Evolutionary conservation across 805 yeast species (phyloP).

Genomic region (Wickerhamiella lipophila): DNA sequence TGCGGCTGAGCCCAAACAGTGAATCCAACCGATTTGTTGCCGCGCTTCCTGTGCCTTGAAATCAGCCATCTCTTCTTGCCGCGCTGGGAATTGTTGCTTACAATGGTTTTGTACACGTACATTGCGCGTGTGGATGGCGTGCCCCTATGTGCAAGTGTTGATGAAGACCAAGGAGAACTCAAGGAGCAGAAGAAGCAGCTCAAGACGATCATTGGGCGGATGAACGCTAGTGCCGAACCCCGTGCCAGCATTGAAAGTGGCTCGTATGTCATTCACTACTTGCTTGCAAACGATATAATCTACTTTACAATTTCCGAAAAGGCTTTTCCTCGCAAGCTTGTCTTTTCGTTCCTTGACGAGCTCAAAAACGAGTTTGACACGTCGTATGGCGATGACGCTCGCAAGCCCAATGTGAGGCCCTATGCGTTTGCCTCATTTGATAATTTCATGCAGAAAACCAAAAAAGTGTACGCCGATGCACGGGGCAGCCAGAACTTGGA

Average conservation of each 20-base stretch:
- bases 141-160: slow-evolving; percentile 85
- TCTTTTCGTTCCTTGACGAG: slow-evolving; percentile 76
- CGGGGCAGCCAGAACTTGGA: slow-evolving; percentile 83
- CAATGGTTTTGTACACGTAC: slow-evolving; percentile 28
- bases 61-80: no score
- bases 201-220: slow-evolving; percentile 59
- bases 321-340: slow-evolving; percentile 76
- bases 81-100: neutral
- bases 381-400: slow-evolving; percentile 61
- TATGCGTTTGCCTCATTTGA: slow-evolving; percentile 81
- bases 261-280: slow-evolving; percentile 57
- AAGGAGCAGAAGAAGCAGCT: slow-evolving; percentile 73
- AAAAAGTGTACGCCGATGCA: slow-evolving; percentile 78
- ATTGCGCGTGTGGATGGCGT: slow-evolving; percentile 38
- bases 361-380: slow-evolving; percentile 68
- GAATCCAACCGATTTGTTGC: neutral
- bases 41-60: no score
- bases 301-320: slow-evolving; percentile 68
- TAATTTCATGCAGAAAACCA: slow-evolving; percentile 59
- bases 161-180: slow-evolving; percentile 50
- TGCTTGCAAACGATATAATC: slow-evolving; percentile 49
- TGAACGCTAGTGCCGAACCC: slow-evolving; percentile 67
- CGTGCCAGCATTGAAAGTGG: slow-evolving; percentile 79
- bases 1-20: neutral
- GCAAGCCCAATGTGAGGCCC: slow-evolving; percentile 58